phyloP scores from a whole-genome alignment of 2,329 filamentous ascomycete species.

The Clonostachys rhizophaga region DNA sequence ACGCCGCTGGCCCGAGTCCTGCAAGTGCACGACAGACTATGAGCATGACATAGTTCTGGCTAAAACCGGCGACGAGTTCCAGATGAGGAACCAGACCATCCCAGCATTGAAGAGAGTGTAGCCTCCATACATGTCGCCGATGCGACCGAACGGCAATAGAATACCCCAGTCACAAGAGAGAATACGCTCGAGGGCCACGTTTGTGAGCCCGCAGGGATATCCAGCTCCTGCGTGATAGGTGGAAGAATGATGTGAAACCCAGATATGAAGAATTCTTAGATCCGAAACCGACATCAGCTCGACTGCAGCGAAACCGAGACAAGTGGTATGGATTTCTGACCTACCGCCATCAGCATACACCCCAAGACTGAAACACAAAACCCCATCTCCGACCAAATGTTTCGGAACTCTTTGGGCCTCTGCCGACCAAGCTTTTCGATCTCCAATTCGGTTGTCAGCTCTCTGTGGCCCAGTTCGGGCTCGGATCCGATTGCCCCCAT shows the following conservation, averaged over 20 bases:
- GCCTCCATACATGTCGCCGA: conserved; percentile 55
- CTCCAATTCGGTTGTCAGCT: no score
- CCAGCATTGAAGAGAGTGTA: conserved; percentile 52
- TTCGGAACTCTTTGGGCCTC: no score
- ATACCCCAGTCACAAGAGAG: conserved; percentile 46
- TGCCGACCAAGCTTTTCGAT: no score
- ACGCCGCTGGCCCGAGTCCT: conserved; percentile 63
- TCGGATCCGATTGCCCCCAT: no score
- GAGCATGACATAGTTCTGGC: conserved; percentile 58
- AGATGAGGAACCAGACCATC: conserved; percentile 55
- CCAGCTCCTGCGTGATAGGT: conserved; percentile 51
- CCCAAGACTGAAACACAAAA: no score
- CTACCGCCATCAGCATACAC: no score
- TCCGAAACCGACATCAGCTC: background rate
- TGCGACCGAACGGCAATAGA: conserved; percentile 56
- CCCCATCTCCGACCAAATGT: no score
- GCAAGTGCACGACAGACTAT: conserved; percentile 65
- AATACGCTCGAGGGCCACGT: conserved; percentile 62
- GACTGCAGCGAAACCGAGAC: no score
- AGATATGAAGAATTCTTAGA: conserved; percentile 66
- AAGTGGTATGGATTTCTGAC: no score
- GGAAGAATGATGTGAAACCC: conserved; percentile 71
- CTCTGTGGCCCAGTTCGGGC: no score
- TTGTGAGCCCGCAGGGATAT: conserved; percentile 55
- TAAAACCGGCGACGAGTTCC: conserved; percentile 65